Base-by-base conservation (phyloP, 2,329 filamentous ascomycete genomes). In the Colletotrichum orchidophilum region DNA sequence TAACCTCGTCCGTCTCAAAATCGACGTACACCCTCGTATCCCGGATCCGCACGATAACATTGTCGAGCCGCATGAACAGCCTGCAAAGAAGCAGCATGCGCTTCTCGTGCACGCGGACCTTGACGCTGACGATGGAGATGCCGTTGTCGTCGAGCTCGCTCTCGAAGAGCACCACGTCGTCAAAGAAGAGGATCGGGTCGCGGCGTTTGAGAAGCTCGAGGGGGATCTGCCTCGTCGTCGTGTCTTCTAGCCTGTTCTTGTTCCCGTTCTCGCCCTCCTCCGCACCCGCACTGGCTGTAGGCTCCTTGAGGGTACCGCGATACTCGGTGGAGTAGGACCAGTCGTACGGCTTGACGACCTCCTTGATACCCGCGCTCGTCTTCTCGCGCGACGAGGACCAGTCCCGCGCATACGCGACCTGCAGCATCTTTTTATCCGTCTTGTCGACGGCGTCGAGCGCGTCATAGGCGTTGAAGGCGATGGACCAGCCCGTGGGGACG, bases 71-170 rank as follows among this genome's bases (percentile, higher is more conserved):
- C 92, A 99, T 94, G 81, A 97, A 99, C 79, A 98, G 92, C 27
- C 96, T 88, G 75, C 90, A 91, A 3, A 99, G 88, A 72, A 99
- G 86, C 66, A 99, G 87, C 83, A 99, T 91, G 66, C 96, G 88
- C 76, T 92, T 90, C 66, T 95, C 94, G 92, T 98, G 98, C 67
- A 98, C 96, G 71, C 96, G 88, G 61, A 98, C 85, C 85, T 99
- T 99, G 82, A 93, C 94, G 73, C 92, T 97, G 70, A 97, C 87
- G 79, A 98, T 88, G 33, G 94, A 94, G 76, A 98, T 96, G 72
- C 96, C 96, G 79, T 99, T 99, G 81, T 99, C 96, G 72, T 97
- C 96, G 57, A 99, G 89, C 85, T 99, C 96, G 83, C 97, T 97
- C 84, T 99, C 96, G 81, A 97, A 99, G 58, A 99, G 87, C 76